A percentile compares a stretch with the other conserved stretches of the same genome.
Conservation (phyloP, 495 filamentous ascomycete genomes). For the Collariella sp. region DNA sequence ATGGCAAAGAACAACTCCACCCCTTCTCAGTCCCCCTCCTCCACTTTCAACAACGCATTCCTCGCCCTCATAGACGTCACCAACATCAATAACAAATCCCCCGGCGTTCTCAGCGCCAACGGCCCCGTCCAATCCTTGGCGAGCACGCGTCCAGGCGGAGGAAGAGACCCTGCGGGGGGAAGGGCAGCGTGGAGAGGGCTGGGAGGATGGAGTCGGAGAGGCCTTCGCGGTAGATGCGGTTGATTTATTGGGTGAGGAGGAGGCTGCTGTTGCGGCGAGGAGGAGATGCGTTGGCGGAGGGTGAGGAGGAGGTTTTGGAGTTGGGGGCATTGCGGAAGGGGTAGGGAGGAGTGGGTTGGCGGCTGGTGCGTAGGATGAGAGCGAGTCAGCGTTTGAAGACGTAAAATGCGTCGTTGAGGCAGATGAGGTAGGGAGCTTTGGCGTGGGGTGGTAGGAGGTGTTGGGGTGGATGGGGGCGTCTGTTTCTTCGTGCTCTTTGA, state of each 20-base stretch:
- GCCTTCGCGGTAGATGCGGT: constrained; percentile 16
- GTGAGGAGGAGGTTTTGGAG: constrained; percentile 15
- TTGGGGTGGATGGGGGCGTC: constrained; percentile 13
- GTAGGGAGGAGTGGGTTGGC: background rate
- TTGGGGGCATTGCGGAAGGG: no score
- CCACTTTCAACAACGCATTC: constrained; percentile 10
- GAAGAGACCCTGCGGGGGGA: constrained; percentile 24
- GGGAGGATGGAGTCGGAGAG: constrained; percentile 17
- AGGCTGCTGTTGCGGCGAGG: constrained; percentile 7
- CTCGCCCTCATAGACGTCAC: constrained; percentile 22
- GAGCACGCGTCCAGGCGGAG: constrained; percentile 29
- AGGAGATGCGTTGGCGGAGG: constrained; percentile 8
- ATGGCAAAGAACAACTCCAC: constrained; percentile 22
- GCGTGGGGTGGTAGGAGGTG: constrained; percentile 16
- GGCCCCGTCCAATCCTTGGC: constrained; percentile 24
- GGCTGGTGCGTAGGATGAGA: constrained; percentile 16
- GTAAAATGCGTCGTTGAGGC: constrained; percentile 17
- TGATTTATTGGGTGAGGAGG: constrained; percentile 13
- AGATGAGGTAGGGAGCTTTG: constrained; percentile 14
- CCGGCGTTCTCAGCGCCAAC: constrained; percentile 10
- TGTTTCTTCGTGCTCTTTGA: background rate
- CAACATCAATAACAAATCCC: constrained; percentile 22
- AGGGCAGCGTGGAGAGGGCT: constrained; percentile 7
- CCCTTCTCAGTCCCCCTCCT: background rate
- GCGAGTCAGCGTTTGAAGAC: constrained; percentile 23